Evolutionary conservation across 2,329 filamentous ascomycete species (phyloP).

Genomic region (Aschersonia sp.): DNA sequence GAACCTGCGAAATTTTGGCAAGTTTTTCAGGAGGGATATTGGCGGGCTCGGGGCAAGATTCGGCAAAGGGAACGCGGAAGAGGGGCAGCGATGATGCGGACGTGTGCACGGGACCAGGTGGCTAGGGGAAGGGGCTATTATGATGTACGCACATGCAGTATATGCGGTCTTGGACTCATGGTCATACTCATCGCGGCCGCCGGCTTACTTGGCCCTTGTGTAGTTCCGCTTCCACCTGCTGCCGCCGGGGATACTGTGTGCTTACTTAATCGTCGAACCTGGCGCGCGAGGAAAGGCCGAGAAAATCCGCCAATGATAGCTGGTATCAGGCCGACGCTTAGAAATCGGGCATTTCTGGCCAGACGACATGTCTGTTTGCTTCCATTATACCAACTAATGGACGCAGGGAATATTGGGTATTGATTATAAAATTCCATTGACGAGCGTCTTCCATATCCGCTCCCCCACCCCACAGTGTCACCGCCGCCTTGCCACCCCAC

Average conservation of each 20-base stretch:
- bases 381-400: too few species aligned
- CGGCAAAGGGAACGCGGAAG: conserved; percentile 40
- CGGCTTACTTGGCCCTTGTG: too few species aligned
- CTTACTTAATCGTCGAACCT: neutral
- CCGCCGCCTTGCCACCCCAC: too few species aligned
- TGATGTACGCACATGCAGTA: too few species aligned
- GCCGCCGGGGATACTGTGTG: neutral
- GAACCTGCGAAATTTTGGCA: conserved; percentile 88
- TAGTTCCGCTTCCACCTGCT: too few species aligned
- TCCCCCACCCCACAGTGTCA: too few species aligned
- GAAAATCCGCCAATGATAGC: neutral
- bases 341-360: conserved; percentile 5
- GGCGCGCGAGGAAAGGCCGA: neutral
- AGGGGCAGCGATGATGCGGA: conserved; percentile 8
- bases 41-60: conserved; percentile 62
- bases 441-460: too few species aligned
- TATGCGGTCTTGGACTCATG: too few species aligned
- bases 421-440: too few species aligned
- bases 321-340: conserved; percentile 3
- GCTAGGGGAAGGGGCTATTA: neutral
- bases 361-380: neutral
- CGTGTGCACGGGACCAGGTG: neutral
- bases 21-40: conserved; percentile 86
- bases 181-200: too few species aligned
- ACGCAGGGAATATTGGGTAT: too few species aligned